phyloP scores from a whole-genome alignment of 1,284 basidiomycete species.

The Pseudozyma tsukubaensis region DNA sequence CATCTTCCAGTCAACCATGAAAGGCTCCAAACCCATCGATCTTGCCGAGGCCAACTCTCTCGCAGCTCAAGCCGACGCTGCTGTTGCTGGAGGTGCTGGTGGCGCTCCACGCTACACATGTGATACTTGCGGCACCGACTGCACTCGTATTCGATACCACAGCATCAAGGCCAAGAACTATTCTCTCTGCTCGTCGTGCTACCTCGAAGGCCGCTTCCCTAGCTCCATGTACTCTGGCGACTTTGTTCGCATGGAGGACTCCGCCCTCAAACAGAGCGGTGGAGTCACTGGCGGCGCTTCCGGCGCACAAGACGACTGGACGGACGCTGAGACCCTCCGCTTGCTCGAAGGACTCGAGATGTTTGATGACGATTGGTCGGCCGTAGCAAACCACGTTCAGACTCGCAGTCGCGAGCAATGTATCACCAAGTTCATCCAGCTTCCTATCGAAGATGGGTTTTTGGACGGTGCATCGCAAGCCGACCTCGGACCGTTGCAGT shows the following conservation, averaged over 20 bases:
- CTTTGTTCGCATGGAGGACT: constrained; percentile 85
- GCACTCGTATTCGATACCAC: constrained; percentile 88
- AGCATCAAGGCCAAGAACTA: constrained; percentile 88
- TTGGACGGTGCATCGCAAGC: constrained; percentile 71
- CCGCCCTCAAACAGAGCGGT: constrained; percentile 70
- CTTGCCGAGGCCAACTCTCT: constrained; percentile 61
- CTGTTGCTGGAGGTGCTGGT: constrained; percentile 71
- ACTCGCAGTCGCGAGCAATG: constrained; percentile 92
- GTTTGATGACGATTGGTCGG: constrained; percentile 96
- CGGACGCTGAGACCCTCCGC: constrained; percentile 87
- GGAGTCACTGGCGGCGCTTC: constrained; percentile 71
- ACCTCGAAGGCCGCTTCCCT: constrained; percentile 95
- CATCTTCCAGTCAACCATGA: constrained; percentile 66
- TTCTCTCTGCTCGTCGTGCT: constrained; percentile 77
- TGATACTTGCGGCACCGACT: constrained; percentile 94
- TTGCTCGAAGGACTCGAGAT: constrained; percentile 96
- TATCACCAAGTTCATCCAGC: constrained; percentile 91
- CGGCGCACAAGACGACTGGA: constrained; percentile 80
- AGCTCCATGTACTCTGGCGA: constrained; percentile 96
- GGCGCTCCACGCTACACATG: constrained; percentile 77
- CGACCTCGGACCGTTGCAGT: constrained; percentile 81
- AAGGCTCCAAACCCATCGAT: constrained; percentile 61
- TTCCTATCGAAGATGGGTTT: constrained; percentile 97
- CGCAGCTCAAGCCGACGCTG: constrained; percentile 71
- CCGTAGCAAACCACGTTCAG: constrained; percentile 90